A percentile compares a stretch with the other conserved stretches of the same genome.
Evolutionary conservation across 345 rosid species (phyloP).

Genomic region (Corchorus olitorius): DNA sequence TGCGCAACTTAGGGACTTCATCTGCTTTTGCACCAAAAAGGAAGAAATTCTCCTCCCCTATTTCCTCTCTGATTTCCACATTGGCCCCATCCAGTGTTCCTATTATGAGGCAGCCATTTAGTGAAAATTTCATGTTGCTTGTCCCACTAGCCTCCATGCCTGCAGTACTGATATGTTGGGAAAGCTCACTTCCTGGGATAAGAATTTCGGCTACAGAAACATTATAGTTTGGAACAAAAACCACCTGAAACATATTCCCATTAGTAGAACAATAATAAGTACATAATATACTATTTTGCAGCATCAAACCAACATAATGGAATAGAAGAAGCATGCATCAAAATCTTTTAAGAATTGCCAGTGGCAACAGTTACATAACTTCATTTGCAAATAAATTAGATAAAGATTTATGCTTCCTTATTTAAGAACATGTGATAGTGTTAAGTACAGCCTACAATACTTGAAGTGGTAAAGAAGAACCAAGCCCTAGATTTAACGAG

Average conservation of each 20-base stretch:
- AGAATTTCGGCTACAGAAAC: constrained; percentile 94
- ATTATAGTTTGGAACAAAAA: constrained; percentile 95
- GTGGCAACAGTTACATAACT: not conserved
- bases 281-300: not conserved
- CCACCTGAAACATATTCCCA: constrained; percentile 54
- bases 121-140: constrained; percentile 97
- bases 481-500: not conserved
- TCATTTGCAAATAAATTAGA: not conserved
- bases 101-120: constrained; percentile 93
- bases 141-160: constrained; percentile 99
- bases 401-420: not conserved
- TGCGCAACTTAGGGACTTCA: constrained; percentile 79
- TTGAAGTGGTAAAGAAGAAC: not conserved
- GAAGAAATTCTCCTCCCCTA: constrained; percentile 90
- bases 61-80: constrained; percentile 94
- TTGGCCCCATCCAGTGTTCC: constrained; percentile 98
- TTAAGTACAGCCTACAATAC: not conserved
- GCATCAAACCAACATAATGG: not conserved
- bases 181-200: constrained; percentile 95
- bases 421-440: not conserved
- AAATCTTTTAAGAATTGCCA: not conserved
- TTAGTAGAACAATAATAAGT: not conserved
- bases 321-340: not conserved
- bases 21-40: constrained; percentile 93
- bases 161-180: constrained; percentile 98